Evolutionary conservation across 2,329 filamentous ascomycete species (phyloP).

Genomic region (Lachnum nothofagi): DNA sequence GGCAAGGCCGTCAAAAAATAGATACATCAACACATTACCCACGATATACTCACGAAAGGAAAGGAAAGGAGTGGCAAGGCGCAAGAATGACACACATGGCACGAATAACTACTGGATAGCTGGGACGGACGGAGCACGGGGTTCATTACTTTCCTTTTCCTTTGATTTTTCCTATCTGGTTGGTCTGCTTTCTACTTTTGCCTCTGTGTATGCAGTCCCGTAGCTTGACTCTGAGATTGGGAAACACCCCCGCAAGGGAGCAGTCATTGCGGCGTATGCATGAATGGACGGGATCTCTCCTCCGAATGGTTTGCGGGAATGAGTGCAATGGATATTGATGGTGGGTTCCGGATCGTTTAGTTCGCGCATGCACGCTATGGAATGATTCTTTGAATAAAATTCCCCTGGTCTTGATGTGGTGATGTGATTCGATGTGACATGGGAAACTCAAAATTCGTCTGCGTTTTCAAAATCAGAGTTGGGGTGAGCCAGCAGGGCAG

Average conservation of each 20-base stretch:
- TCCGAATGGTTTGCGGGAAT: not conserved
- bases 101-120: not conserved
- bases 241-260: not conserved
- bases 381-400: too few relatives aligned
- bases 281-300: not conserved
- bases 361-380: too few relatives aligned
- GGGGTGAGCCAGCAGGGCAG: too few relatives aligned
- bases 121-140: not conserved
- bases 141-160: not conserved
- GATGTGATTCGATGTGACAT: too few relatives aligned
- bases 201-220: not conserved
- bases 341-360: not conserved
- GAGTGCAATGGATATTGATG: not conserved
- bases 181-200: not conserved
- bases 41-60: not conserved
- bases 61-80: constrained; percentile 5
- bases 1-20: constrained; percentile 29
- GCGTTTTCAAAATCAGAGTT: too few relatives aligned
- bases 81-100: not conserved
- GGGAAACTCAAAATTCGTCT: too few relatives aligned
- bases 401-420: too few relatives aligned
- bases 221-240: not conserved
- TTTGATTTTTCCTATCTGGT: not conserved
- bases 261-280: too few relatives aligned
- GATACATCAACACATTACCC: constrained; percentile 9